Evolutionary conservation across 2,329 filamentous ascomycete genomes (phyloP), one percentile per base, ranked within the genome.

Genomic region (Alternaria infectoria): DNA sequence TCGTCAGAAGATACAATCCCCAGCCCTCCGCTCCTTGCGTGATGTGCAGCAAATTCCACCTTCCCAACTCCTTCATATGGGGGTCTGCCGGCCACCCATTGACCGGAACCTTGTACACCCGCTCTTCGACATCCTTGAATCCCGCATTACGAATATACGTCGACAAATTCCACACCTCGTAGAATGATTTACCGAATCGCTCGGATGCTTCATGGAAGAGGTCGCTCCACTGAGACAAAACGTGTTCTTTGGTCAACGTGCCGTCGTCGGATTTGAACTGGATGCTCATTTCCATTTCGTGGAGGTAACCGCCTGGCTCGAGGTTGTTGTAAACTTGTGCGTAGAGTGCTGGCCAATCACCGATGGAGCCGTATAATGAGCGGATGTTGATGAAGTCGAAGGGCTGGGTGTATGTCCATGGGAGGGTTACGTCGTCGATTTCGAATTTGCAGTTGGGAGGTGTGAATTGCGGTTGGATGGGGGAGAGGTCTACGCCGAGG

Each of bases 361-460:
- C 73, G 15, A 84, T 79, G 57, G 75, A 79, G 26, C 82, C 81
- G 58, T 80, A 81, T 9, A 84, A 66, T 12, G 78, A 78, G 43
- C 83, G 80, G 15, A 81, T 69, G 66, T 84, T 81, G 62, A 84
- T 81, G 50, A 82, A 79, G 64, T 83, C 81, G 57, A 79, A 79
- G 54, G 54, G 54, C 2, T 49, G 30, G 1, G 73, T 72, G 36
- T 69, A 77, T 2, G 79, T 81, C 82, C 82, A 84, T 17, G 70
- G 69, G 3, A 71, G 67, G 5, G 75, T 79, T 17, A 79, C 69
- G 59, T 84, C 82, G 68, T 84, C 83, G 51, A 85, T 75, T 58
- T 83, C 79, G 68, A 84, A 84, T 36, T 74, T 74, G 64, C 77
- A 78, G 66, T 84, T 84, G 6, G 80, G 77, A 1, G 83, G 82